Base-by-base conservation (phyloP, 2,329 filamentous ascomycete genomes). In the Fusarium oxysporum region DNA sequence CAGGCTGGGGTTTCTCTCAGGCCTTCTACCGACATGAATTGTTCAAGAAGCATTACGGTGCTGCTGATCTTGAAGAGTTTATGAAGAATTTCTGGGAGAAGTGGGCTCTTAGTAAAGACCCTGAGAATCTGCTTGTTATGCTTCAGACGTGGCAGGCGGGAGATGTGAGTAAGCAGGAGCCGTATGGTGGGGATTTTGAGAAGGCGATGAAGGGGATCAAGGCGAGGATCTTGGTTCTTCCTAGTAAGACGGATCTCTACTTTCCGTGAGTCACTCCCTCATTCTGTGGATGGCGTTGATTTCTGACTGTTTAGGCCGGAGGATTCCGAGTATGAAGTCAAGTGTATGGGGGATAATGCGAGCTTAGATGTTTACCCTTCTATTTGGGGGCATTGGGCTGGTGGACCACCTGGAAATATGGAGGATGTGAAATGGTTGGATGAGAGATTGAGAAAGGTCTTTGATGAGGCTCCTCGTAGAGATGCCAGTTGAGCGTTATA, bases 1-100 rank as follows among this genome's bases (percentile, higher is more conserved):
- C 93, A 3, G 93, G 93, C 1, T 96, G 90, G 93, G 93, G 93
- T 0, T 93, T 96, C 76, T 92, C 90, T 57, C 93, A 95, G 76
- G 87, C 92, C 0, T 96, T 95, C 77, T 96, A 96, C 76, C 87
- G 93, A 3, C 85, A 93, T 73, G 91, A 87, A 78, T 67, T 93
- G n/a, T 92, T 92, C 78, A 88, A 93, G 78, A 90, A 81, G 3
- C 83, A 78, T 2, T 85, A 95, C 13, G 91, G 91, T 0, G 94
- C 87, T 76, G 90, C 90, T 72, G 85, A 89, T 61, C 84, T 95
- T 5, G 92, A 95, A 69, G 90, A 93, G 59, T 96, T 95, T 70
- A 88, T 96, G 85, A 83, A 89, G 11, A 89, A 86, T 17, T 94
- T 93, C 77, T 96, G 93, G 92, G 93, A 95, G 79, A 82, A 83